These are phyloP conservation scores for Mortierella sp. DNA, from an alignment of 371 early-diverging fungal genomes.

Conservation along the genomic window DNA sequence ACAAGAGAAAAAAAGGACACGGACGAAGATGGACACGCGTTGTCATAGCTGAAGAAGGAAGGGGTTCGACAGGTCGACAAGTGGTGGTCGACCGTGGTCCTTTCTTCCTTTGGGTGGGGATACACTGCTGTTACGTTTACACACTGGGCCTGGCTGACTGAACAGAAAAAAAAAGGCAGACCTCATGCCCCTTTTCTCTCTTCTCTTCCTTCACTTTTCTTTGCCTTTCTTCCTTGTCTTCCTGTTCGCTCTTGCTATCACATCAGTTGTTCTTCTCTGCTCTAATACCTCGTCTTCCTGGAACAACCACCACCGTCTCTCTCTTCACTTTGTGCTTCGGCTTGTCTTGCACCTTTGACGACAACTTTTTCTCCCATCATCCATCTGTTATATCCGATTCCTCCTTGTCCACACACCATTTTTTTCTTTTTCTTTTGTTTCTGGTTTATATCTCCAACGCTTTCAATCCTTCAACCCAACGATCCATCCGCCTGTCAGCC, in stretches of 20 bases:
- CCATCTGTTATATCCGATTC: background rate
- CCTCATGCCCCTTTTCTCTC: slow-evolving; percentile 8
- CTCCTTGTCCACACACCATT: background rate
- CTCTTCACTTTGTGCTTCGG: background rate
- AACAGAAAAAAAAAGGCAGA: background rate
- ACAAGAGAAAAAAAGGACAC: background rate
- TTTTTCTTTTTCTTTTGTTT: background rate
- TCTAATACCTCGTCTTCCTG: slow-evolving; percentile 10
- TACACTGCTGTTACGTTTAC: background rate
- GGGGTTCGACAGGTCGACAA: background rate
- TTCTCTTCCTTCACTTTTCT: background rate
- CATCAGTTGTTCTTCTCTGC: slow-evolving; percentile 1
- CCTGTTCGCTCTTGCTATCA: background rate
- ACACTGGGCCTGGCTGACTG: background rate
- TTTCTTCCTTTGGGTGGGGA: background rate
- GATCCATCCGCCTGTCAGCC: no score
- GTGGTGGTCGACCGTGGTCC: background rate
- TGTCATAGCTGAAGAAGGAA: background rate
- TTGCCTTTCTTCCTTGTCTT: slow-evolving; percentile 8
- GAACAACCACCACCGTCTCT: slow-evolving; percentile 2
- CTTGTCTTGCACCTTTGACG: background rate
- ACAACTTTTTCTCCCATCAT: background rate
- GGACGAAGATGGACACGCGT: slow-evolving; percentile 2
- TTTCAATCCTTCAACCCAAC: background rate
- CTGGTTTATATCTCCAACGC: background rate